Evolutionary conservation across 345 rosid genomes (phyloP).

Genomic region (Pistacia atlantica): DNA sequence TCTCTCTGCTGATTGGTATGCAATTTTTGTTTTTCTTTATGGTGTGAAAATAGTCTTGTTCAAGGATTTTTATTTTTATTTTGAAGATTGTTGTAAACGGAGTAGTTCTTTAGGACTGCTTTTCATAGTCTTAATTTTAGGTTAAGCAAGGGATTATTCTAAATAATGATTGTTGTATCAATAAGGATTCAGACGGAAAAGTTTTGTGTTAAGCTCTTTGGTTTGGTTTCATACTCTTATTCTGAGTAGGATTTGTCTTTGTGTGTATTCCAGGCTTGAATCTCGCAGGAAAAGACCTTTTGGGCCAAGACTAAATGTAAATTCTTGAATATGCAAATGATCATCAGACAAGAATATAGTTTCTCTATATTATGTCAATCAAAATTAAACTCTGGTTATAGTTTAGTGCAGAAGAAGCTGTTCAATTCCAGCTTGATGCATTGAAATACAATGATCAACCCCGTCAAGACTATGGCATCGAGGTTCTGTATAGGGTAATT

Average conservation of each 20-base stretch:
- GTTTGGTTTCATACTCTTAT: too few relatives aligned
- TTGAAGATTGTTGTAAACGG: too few relatives aligned
- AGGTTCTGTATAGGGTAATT: slow-evolving; percentile 90
- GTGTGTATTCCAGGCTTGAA: slow-evolving; percentile 67
- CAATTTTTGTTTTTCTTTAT: not conserved
- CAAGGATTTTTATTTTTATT: too few relatives aligned
- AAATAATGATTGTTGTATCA: too few relatives aligned
- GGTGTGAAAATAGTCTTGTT: too few relatives aligned
- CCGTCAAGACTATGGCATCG: slow-evolving; percentile 82
- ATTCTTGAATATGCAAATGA: not conserved
- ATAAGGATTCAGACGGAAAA: too few relatives aligned
- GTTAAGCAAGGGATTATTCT: too few relatives aligned
- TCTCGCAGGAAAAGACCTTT: slow-evolving; percentile 83
- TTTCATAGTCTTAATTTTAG: too few relatives aligned
- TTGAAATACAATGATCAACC: slow-evolving; percentile 86
- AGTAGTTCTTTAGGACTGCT: too few relatives aligned
- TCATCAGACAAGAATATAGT: slow-evolving; percentile 1
- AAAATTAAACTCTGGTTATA: slow-evolving; percentile 36
- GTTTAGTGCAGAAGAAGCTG: slow-evolving; percentile 95
- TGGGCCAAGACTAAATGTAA: slow-evolving; percentile 88
- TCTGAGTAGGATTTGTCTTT: not conserved
- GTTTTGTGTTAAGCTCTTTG: too few relatives aligned
- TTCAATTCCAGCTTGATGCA: slow-evolving; percentile 78
- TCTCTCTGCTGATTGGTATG: slow-evolving; percentile 84
- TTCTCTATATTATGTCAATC: slow-evolving; percentile 13